Evolutionary conservation across 768 basidiomycete species (phyloP).

Genomic region (Leccinum aurantiacum): DNA sequence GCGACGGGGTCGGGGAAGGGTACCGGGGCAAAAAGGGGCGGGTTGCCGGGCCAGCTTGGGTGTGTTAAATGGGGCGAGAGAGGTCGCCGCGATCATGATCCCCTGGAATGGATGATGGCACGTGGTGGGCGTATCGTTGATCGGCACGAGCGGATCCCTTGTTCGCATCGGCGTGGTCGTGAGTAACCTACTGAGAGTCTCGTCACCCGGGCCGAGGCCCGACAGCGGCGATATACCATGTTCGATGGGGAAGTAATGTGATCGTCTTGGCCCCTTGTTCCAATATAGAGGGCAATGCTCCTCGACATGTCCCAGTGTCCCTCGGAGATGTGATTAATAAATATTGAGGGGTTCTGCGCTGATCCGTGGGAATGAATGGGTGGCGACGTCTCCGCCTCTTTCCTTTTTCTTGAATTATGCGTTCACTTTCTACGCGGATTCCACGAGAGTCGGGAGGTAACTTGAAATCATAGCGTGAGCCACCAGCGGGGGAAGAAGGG

Average conservation of each 20-base stretch:
- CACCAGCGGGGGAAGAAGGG: too few relatives aligned
- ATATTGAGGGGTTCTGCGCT: too few relatives aligned
- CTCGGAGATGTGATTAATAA: too few relatives aligned
- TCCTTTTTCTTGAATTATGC: too few relatives aligned
- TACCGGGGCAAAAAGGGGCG: not conserved
- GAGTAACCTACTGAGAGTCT: not conserved
- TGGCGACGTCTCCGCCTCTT: too few relatives aligned
- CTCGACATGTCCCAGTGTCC: not conserved
- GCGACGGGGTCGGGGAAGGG: not conserved
- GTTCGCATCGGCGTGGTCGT: not conserved
- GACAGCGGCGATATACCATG: not conserved
- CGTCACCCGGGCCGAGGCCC: not conserved
- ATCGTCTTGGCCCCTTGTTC: not conserved
- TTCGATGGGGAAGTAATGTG: not conserved
- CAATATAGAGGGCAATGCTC: not conserved
- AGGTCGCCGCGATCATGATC: not conserved
- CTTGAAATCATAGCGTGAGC: too few relatives aligned
- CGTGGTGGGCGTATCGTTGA: not conserved
- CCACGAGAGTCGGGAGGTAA: too few relatives aligned
- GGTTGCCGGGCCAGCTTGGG: not conserved
- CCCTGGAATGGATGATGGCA: not conserved
- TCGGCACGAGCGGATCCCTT: not conserved
- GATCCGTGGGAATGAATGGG: too few relatives aligned
- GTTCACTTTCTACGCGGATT: too few relatives aligned
- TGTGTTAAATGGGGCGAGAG: not conserved